Base-by-base conservation (phyloP, 2,329 filamentous ascomycete species). In the Phyllosticta capitalensis region DNA sequence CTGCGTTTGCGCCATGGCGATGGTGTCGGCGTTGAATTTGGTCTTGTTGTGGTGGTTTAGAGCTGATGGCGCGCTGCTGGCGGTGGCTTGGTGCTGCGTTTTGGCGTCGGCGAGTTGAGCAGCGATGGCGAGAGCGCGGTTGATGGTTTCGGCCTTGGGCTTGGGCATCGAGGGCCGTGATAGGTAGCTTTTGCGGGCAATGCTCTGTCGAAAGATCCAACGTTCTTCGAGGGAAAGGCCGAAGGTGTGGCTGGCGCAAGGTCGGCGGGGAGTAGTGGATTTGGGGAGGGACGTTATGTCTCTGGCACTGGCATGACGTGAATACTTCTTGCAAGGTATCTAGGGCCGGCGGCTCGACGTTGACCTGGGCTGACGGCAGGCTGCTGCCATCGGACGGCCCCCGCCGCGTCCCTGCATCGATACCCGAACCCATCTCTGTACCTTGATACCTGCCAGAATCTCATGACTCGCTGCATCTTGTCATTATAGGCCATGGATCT, bases 121-220 rank as follows among this genome's bases (percentile, higher is more conserved):
- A 45, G 38, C 38, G 14, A 45, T 45, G 38, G 38, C 38, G 17
- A 45, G 38, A 14, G 56, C 56, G 56, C 56, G 54, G 14, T 59
- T 59, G 56, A 59, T 24, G 10, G 56, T 52, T 10, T 54, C 17
- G 51, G 52, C 51, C 54, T 54, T 48, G 22, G 56, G 56, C 56
- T 59, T 54, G 33, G 56, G 56, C 56, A 59, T 59, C 38, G 33
- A 52, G 4, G 24, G 38, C 38, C 14, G 38, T n/a, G 12, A n/a
- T 45, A 5, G 38, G 4, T n/a, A 5, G 38, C 17, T n/a, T n/a
- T n/a, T 45, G n/a, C n/a, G 6, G 7, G 14, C 38, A 45, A 45
- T 6, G 38, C 30, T 38, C 30, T 14, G 30, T 38, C 30, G 10
- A 38, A 38, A 17, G 0, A 14, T 5, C 5, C 30, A 38, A 10